Evolutionary conservation across 495 filamentous ascomycete species (phyloP), one percentile per base, ranked within the genome.

Genomic region (Neurospora sp.): DNA sequence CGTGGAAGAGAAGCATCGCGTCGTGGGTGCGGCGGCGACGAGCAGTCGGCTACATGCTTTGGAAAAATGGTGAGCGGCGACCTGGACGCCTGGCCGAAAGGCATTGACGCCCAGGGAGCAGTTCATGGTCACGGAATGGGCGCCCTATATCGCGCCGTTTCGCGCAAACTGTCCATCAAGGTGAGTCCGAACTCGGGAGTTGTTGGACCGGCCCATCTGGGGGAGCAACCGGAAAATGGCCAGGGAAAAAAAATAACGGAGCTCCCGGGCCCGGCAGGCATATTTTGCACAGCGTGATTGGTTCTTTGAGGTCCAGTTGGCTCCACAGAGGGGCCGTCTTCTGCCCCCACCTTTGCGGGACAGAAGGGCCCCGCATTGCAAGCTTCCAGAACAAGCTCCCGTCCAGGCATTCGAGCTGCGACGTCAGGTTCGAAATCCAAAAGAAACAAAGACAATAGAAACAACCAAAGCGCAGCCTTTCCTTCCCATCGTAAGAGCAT

Each of bases 61-160:
- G n/a, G 76, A 70, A 41, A 78, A 69, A 5, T 75, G 75, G 27
- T 71, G 77, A 7, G 74, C 75, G 35, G 73, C 77, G 53, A 75
- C 70, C 71, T 79, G 78, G 70, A 75, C 73, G 74, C 77, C 71
- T 69, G 77, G 74, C 59, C 78, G 74, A 39, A 81, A 78, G 74
- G 77, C 77, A 74, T 75, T 73, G 71, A 81, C 77, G 75, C 79
- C 78, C 48, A 81, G 72, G 20, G 74, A 72, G 48, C 73, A 77
- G 59, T 42, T 80, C 78, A 80, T 80, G 70, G 73, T 78, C 69
- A 76, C 70, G 41, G 69, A 73, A 71, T 10, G 40, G 71, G 76
- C 74, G 69, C 73, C 69, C 38, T 69, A 44, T 70, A 71, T 74
- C 72, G 78, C 77, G 78, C 78, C 75, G 71, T 69, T 72, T 74